Evolutionary conservation across 495 filamentous ascomycete species (phyloP).

Genomic region (Physcia stellaris): DNA sequence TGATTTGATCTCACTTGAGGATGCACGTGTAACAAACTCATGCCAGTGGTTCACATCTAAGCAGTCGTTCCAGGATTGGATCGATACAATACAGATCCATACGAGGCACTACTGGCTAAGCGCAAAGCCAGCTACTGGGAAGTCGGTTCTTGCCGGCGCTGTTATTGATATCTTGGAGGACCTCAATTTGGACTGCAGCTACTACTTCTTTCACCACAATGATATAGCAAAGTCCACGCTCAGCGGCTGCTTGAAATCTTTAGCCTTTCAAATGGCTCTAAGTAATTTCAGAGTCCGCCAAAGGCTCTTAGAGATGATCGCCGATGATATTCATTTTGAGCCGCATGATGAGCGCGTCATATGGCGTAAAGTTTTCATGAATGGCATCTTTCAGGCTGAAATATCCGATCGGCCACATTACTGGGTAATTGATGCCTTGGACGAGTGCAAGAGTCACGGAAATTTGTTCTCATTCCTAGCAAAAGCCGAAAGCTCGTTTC

Average conservation of each 20-base stretch:
- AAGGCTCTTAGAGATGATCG: slow-evolving; percentile 15
- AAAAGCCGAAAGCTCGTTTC: slow-evolving; percentile 8
- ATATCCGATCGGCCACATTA: too few relatives aligned
- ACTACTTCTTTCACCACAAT: slow-evolving; percentile 26
- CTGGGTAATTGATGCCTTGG: slow-evolving; percentile 32
- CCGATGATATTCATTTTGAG: slow-evolving; percentile 16
- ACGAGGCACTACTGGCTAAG: slow-evolving; percentile 21
- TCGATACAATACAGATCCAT: slow-evolving; percentile 8
- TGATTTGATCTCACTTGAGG: slow-evolving; percentile 20
- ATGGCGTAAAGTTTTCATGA: slow-evolving; percentile 26
- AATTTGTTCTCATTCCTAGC: slow-evolving; percentile 19
- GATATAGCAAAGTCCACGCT: slow-evolving; percentile 18
- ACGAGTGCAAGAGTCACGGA: slow-evolving; percentile 20
- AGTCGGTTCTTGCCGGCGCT: slow-evolving; percentile 21
- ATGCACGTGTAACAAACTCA: slow-evolving; percentile 19
- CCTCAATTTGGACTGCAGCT: slow-evolving; percentile 13
- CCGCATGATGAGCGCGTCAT: slow-evolving; percentile 17
- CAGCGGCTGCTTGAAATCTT: slow-evolving; percentile 18
- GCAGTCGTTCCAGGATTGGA: slow-evolving; percentile 17
- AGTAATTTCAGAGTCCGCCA: slow-evolving; percentile 10
- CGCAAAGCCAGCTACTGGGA: slow-evolving; percentile 21
- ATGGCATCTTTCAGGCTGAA: slow-evolving; percentile 2
- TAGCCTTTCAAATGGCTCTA: slow-evolving; percentile 28
- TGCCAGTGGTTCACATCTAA: slow-evolving; percentile 18
- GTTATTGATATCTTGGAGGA: slow-evolving; percentile 14